These are phyloP conservation scores for Hylodesmum podocarpum DNA, from an alignment of 306 rosid genomes.

Conservation along the genomic window DNA sequence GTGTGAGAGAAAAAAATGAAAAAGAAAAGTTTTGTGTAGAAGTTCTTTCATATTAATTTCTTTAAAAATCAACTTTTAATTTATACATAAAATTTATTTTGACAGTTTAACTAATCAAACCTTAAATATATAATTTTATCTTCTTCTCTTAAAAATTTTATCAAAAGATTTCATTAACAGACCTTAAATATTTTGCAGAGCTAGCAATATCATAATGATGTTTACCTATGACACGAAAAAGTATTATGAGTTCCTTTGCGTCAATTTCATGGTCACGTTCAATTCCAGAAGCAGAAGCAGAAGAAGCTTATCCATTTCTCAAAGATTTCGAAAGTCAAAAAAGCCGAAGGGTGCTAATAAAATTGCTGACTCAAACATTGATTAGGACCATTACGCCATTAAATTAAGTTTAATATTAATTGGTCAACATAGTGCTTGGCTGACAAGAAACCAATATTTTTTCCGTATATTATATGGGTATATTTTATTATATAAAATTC, in stretches of 20 bases:
- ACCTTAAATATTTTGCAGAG: neutral
- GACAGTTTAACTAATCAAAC: too few relatives aligned
- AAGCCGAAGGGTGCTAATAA: neutral
- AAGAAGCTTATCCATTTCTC: neutral
- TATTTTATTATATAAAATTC: too few relatives aligned
- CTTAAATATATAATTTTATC: too few relatives aligned
- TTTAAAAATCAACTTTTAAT: too few relatives aligned
- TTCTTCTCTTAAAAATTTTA: too few relatives aligned
- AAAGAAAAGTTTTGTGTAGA: too few relatives aligned
- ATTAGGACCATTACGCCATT: neutral
- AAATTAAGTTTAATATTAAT: slow-evolving; percentile 11
- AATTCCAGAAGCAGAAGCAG: slow-evolving; percentile 28
- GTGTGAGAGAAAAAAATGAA: too few relatives aligned
- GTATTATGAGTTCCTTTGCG: neutral
- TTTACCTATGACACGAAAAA: neutral
- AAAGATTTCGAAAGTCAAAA: slow-evolving; percentile 27
- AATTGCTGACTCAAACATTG: slow-evolving; percentile 27
- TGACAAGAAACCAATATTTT: too few relatives aligned
- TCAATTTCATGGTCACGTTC: slow-evolving; percentile 5
- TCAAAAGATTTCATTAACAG: too few relatives aligned
- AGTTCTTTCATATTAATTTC: too few relatives aligned
- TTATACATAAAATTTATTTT: too few relatives aligned
- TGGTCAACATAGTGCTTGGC: slow-evolving; percentile 29
- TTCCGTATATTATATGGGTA: too few relatives aligned
- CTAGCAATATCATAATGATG: neutral